These are phyloP conservation scores for Hypoxylon sp. DNA, from an alignment of 2,329 filamentous ascomycete genomes.

Conservation along the genomic window DNA sequence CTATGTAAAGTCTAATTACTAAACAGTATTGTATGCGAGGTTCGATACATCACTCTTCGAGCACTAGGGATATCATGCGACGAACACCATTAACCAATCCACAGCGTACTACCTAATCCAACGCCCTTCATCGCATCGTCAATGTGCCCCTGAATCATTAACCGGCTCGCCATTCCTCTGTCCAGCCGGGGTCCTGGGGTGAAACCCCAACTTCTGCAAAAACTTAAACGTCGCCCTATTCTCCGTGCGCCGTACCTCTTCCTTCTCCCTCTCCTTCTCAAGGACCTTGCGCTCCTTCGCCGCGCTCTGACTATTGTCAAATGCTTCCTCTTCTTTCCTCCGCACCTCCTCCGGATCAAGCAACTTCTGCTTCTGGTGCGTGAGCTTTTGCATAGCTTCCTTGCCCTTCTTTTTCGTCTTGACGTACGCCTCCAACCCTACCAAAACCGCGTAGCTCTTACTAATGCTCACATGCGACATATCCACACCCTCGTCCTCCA, in stretches of 20 bases:
- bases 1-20: constrained; percentile 2
- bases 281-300: constrained; percentile 62
- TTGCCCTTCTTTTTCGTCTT: constrained; percentile 76
- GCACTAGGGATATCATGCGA: constrained; percentile 30
- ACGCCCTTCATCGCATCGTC: constrained; percentile 9
- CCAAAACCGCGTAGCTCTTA: constrained; percentile 83
- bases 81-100: constrained; percentile 22
- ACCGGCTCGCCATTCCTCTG: constrained; percentile 25
- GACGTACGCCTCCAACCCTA: constrained; percentile 85
- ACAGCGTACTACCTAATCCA: neutral
- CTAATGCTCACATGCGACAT: constrained; percentile 83
- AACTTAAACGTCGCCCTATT: constrained; percentile 58
- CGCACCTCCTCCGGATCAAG: constrained; percentile 71
- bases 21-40: neutral
- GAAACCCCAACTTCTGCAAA: constrained; percentile 58
- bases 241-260: constrained; percentile 44
- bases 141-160: constrained; percentile 14
- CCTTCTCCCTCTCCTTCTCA: constrained; percentile 55
- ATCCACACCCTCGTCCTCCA: constrained; percentile 81
- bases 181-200: constrained; percentile 48
- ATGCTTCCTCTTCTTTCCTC: constrained; percentile 69
- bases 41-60: neutral
- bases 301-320: constrained; percentile 72
- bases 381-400: constrained; percentile 62
- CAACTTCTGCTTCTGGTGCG: constrained; percentile 69